phyloP scores from a whole-genome alignment of 805 yeast genomes.

The Ascoidea rubescens region DNA sequence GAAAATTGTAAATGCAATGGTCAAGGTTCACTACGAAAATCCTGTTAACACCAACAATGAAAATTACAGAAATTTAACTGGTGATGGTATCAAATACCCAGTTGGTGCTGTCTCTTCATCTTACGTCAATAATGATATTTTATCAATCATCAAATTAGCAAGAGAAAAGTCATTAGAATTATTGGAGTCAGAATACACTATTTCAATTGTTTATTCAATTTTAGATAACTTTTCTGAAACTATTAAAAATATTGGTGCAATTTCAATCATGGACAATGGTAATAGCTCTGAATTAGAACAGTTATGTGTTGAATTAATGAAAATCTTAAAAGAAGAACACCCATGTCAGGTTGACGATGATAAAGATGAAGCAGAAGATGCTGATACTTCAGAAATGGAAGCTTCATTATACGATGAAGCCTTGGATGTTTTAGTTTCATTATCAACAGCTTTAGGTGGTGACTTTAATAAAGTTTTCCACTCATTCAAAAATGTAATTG shows the following conservation, averaged over 20 bases:
- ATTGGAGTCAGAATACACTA: constrained; percentile 71
- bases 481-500: constrained; percentile 53
- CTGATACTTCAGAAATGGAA: constrained; percentile 42
- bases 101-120: constrained; percentile 49
- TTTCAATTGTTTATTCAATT: constrained; percentile 65
- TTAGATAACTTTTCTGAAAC: constrained; percentile 63
- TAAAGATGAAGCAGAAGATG: constrained; percentile 37
- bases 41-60: constrained; percentile 11
- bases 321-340: constrained; percentile 70
- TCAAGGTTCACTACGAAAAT: constrained; percentile 33
- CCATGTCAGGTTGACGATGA: constrained; percentile 65
- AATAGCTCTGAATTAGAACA: constrained; percentile 47
- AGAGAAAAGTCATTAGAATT: constrained; percentile 50
- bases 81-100: constrained; percentile 26
- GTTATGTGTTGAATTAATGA: constrained; percentile 58
- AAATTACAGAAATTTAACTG: too few species aligned
- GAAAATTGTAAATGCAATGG: constrained; percentile 67
- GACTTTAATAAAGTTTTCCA: constrained; percentile 66
- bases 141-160: constrained; percentile 48
- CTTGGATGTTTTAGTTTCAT: constrained; percentile 67
- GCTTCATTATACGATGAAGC: constrained; percentile 75
- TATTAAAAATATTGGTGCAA: constrained; percentile 57
- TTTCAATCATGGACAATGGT: constrained; percentile 48
- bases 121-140: constrained; percentile 42
- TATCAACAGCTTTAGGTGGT: constrained; percentile 63